Evolutionary conservation across 2,329 filamentous ascomycete species (phyloP).

Genomic region (Exophiala dermatitidis): DNA sequence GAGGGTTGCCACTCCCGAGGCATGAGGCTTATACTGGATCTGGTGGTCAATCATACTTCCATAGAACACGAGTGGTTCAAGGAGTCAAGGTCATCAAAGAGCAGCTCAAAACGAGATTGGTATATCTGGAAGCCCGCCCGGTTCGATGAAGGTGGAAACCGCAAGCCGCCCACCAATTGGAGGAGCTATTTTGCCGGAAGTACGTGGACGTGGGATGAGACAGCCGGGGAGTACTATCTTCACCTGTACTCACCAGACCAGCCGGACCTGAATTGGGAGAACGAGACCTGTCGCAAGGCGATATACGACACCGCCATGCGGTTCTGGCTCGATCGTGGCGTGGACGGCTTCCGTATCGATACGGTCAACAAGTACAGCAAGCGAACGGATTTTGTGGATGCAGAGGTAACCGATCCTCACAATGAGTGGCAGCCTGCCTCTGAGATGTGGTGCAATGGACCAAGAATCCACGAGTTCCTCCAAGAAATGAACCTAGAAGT

Average conservation of each 20-base stretch:
- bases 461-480: conserved; percentile 51
- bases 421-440: conserved; percentile 39
- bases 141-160: conserved; percentile 46
- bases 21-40: conserved; percentile 65
- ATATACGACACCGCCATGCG: conserved; percentile 61
- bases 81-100: conserved; percentile 45
- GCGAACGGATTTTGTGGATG: conserved; percentile 26
- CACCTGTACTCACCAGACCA: conserved; percentile 64
- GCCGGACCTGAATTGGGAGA: conserved; percentile 75
- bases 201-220: conserved; percentile 18
- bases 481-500: conserved; percentile 47
- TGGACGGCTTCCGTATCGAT: conserved; percentile 62
- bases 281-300: conserved; percentile 51
- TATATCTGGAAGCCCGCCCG: conserved; percentile 58
- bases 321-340: conserved; percentile 66
- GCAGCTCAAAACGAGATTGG: conserved; percentile 50
- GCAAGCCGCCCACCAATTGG: conserved; percentile 55
- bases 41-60: conserved; percentile 71
- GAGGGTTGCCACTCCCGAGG: conserved; percentile 52
- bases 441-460: conserved; percentile 42
- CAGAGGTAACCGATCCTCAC: conserved; percentile 43
- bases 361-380: conserved; percentile 23
- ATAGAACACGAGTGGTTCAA: conserved; percentile 51
- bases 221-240: conserved; percentile 51
- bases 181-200: conserved; percentile 32